Evolutionary conservation across 2,329 filamentous ascomycete genomes (phyloP), one percentile per base, ranked within the genome.

Genomic region (Clathrospora elynae): DNA sequence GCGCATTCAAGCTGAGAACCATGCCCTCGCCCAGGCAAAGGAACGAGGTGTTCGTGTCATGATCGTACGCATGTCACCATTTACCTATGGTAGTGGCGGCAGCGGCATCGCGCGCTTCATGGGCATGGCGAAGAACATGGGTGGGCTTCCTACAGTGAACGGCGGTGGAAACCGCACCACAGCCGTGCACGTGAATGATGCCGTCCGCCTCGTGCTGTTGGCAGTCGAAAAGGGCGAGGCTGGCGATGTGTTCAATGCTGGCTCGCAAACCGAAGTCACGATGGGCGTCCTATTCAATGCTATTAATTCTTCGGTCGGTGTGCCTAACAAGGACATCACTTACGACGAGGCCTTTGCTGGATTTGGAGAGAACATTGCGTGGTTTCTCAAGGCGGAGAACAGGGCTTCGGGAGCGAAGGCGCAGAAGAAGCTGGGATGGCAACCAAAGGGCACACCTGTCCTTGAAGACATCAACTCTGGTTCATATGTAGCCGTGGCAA

Each of bases 181-280:
- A 53, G 66, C 35, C 55, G 66, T 74, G 6, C 68, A 78, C 41
- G 69, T 76, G 1, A 68, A 75, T 18, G 75, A 77, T 51, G 73
- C 71, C 3, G 75, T 73, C 2, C 48, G 62, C 1, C 50, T 75
- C 12, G 75, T 72, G 38, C 53, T 76, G 3, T 62, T 73, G 1
- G 69, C 66, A 0, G 59, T 66, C 0, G 54, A 73, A 46, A 68
- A 68, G 11, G 68, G 55, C 1, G 52, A 55, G 16, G 51, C 64
- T 3, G 70, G 71, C 2, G 64, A 67, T 3, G 32, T 66, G 1
- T 77, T 35, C 13, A 75, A 75, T 51, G 30, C 46, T 3, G 50
- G 46, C 2, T 49, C 42, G 7, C 44, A 60, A 39, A 74, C 66
- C 2, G 36, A 65, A 24, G 55, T 74, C 2, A 68, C 66, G 4